Base-by-base conservation (phyloP, 1,284 basidiomycete genomes). In the Abortiporus biennis region DNA sequence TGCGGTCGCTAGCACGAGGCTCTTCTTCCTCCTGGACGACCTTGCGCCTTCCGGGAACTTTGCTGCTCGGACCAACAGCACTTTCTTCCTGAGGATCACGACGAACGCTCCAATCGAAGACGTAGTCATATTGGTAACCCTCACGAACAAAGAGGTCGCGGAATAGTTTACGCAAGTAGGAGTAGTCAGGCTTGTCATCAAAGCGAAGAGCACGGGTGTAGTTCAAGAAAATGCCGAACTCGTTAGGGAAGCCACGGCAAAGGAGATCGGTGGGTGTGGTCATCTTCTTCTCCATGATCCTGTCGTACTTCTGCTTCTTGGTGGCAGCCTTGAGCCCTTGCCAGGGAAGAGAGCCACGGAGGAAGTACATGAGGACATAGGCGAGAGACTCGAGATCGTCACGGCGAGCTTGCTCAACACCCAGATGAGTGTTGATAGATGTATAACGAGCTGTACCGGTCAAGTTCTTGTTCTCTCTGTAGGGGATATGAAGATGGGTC, bases 241-340 rank as follows among this genome's bases (percentile, higher is more conserved):
- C 94, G 68, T 93, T 93, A 52, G 94, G 93, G 79, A 94, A 96
- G 23, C 91, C 92, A 54, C 92, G 92, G 73, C 93, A 96, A 20
- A 98, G 80, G 45, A 93, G 75, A 62, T 96, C 92, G 44, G 92
- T 97, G 16, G 94, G 92, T 0, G 93, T 96, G 23, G 93, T 96
- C 93, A 97, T 97, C 79, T 97, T 94, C 82, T 97, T 98, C 73
- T 97, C 94, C 92, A 96, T 96, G 71, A 98, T 98, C 46, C 92
- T 83, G 65, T 97, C 94, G 68, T 97, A 96, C 72, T 97, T 97
- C 74, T 98, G 94, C 80, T 97, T 97, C 86, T 96, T 97, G 46
- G 93, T 96, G 27, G 93, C 93, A 48, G 93, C 94, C 74, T 97
- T 96, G 61, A 97, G 80, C 43, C 93, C 93, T 66, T 97, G 94